Base-by-base conservation (phyloP, 345 rosid species). In the Hypericum perforatum region DNA sequence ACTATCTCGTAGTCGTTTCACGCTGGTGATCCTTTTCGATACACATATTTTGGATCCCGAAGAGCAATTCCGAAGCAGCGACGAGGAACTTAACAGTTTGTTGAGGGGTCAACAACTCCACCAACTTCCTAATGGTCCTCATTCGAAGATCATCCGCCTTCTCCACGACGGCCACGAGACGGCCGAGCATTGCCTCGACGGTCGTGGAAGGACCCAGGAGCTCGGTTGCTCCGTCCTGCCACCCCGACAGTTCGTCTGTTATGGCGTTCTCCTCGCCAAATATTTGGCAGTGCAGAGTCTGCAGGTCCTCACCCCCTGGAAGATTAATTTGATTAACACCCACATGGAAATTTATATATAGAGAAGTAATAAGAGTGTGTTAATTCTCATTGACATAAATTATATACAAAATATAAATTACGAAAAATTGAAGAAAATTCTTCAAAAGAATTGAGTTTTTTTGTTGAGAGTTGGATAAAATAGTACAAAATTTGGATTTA, bases 231-330 rank as follows among this genome's bases (percentile, higher is more conserved):
- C 72, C 65, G 22, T 80, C 91, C 64, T 86, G 97, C 97, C 97
- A 90, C 59, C 78, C 82, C 0, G 89, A 73, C 12, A 84, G 50
- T 63, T 86, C 85, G 9, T 73, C 83, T 0, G 86, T 84, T 40
- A 86, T 76, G 0, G 62, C 77, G 45, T 90, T 90, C 82, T 90
- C 97, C 62, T 84, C 91, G 36, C 70, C 76, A 69, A 84, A 95
- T 8, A 94, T 81, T 66, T 84, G 85, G 44, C 97, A n/a, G n/a
- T n/a, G n/a, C n/a, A n/a, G n/a, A n/a, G n/a, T 84, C 60, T 90
- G 95, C 49, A 90, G 55, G 77, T 84, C 94, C 89, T 90, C 62
- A 86, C 91, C 72, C 66, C 83, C 97, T 89, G 74, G 32, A 1
- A 22, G 4, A 22, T 22, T 22, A 22, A 22, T 22, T 22, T 22